Base-by-base conservation (phyloP, 2,329 filamentous ascomycete genomes). In the Talaromyces sp. region DNA sequence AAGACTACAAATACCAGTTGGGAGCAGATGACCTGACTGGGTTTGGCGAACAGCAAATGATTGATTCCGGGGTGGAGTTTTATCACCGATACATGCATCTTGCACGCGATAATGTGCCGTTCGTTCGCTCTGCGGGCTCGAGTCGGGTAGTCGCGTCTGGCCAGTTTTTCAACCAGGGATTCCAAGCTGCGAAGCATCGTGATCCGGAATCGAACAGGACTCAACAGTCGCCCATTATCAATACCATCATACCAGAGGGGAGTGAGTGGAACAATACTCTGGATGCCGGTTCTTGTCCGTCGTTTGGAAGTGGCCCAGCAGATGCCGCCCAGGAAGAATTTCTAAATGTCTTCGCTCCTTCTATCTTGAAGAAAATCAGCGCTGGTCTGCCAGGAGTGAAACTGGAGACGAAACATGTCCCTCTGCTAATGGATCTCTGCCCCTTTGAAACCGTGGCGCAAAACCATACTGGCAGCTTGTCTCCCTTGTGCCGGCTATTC, bases 391-490 rank as follows among this genome's bases (percentile, higher is more conserved):
- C 82, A 0, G 89, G 89, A 2, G 87, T 85, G 5, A 86, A 89
- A 64, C 73, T 96, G 50, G 85, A 83, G 2, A 71, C 81, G 12
- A 70, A 78, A 1, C 87, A 94, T 36, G 85, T 87, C 0, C 79
- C 92, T 61, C 84, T 83, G 61, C 73, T 97, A 36, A 96, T 97
- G 92, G 92, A 96, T 68, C 81, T 96, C 63, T 97, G 93, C 70
- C 88, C 93, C 0, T 96, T 92, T 76, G 84, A 89, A 67, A 94
- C 91, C 0, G 86, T 96, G n/a, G 86, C 88, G 8, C 51, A 60
- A 5, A 40, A 42, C 23, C 80, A 85, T 5, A 70, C 76, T 0
- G 76, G 82, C 2, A 83, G 79, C 4, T 73, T 89, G 9, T 92
- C 91, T 0, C 78, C 81, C 0, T 96, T 96, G 76, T 97, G 93